phyloP scores from a whole-genome alignment of 2,329 filamentous ascomycete genomes.

The Saccharata proteae region DNA sequence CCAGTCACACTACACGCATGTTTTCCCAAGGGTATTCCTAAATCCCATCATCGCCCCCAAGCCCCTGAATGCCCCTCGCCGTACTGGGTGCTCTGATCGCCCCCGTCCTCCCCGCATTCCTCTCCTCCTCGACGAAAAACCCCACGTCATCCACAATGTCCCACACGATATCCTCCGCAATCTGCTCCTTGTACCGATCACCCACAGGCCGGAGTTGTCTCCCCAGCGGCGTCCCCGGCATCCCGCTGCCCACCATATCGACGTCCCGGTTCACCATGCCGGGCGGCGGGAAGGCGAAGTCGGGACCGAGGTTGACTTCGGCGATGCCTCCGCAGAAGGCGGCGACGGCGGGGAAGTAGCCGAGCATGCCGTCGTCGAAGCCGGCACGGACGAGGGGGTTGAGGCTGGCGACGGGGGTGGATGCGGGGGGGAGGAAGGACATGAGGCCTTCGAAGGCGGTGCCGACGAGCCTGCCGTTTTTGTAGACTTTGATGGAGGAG shows the following conservation, averaged over 20 bases:
- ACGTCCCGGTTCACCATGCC: slow-evolving; percentile 31
- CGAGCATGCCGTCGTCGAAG: slow-evolving; percentile 86
- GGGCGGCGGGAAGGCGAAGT: slow-evolving; percentile 80
- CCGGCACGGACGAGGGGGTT: slow-evolving; percentile 47
- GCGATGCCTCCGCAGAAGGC: slow-evolving; percentile 85
- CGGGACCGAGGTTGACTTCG: slow-evolving; percentile 85
- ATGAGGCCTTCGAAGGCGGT: slow-evolving; percentile 80
- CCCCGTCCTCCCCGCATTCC: slow-evolving; percentile 3
- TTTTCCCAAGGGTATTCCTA: no score
- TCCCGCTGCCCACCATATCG: slow-evolving; percentile 16
- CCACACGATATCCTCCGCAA: slow-evolving; percentile 85
- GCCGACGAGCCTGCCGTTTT: slow-evolving; percentile 78
- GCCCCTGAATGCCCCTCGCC: slow-evolving; percentile 22
- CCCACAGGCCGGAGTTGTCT: slow-evolving; percentile 47
- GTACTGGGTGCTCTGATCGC: slow-evolving; percentile 23
- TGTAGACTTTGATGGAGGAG: slow-evolving; percentile 80
- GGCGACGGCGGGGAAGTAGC: slow-evolving; percentile 89
- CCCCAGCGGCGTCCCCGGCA: slow-evolving; percentile 15
- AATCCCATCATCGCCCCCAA: slow-evolving; percentile 20
- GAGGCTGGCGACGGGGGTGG: slow-evolving; percentile 51
- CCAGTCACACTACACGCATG: no score
- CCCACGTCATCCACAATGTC: slow-evolving; percentile 93
- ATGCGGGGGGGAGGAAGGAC: slow-evolving; percentile 84
- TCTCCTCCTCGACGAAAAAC: slow-evolving; percentile 54
- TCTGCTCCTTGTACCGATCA: slow-evolving; percentile 82